Evolutionary conservation across 2,329 filamentous ascomycete genomes (phyloP).

Genomic region (Ascochyta rabiei): DNA sequence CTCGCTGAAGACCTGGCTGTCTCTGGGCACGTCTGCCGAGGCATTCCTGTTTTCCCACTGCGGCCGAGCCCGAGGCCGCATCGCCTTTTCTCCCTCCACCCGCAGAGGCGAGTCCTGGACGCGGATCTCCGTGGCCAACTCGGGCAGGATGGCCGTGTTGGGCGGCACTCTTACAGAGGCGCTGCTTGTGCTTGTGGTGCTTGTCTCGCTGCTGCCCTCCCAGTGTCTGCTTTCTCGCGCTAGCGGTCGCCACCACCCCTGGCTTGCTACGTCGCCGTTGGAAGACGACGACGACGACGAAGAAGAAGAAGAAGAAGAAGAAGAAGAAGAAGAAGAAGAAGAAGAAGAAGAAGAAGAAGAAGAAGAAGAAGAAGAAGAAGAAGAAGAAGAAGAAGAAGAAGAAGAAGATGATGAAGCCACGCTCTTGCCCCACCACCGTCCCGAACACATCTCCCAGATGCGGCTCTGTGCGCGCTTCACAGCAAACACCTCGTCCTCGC

Average conservation of each 20-base stretch:
- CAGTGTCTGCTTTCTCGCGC: conserved; percentile 68
- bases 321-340: too few relatives aligned
- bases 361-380: too few relatives aligned
- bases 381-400: too few relatives aligned
- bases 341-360: too few relatives aligned
- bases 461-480: conserved; percentile 77
- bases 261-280: conserved; percentile 36
- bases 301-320: not conserved
- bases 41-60: too few relatives aligned
- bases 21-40: not conserved
- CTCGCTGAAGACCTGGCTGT: conserved; percentile 15
- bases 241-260: conserved; percentile 71
- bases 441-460: conserved; percentile 82
- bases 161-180: not conserved
- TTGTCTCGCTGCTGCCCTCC: conserved; percentile 54
- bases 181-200: not conserved
- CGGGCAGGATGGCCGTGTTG: conserved; percentile 4
- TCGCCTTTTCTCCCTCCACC: not conserved
- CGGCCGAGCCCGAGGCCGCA: too few relatives aligned
- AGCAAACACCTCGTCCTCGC: conserved; percentile 81
- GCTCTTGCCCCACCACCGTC: conserved; percentile 67
- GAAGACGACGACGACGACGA: conserved; percentile 43
- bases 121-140: too few relatives aligned
- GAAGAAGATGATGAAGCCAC: conserved; percentile 35
- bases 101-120: not conserved